Base-by-base conservation (phyloP, 2,329 filamentous ascomycete species). In the Trichoderma semiorbis region DNA sequence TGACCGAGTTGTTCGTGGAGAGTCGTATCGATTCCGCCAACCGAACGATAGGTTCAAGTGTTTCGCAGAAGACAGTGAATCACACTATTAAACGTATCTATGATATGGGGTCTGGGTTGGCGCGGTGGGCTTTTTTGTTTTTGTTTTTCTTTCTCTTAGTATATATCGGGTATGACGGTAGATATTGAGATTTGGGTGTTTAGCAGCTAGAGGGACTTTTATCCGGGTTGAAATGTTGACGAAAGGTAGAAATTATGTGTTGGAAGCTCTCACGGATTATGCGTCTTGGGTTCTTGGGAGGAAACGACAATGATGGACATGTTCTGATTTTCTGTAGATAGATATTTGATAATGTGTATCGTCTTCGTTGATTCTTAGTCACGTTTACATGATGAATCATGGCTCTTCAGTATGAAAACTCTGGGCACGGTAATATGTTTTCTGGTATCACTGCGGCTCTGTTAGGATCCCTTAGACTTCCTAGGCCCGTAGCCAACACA, bases 1-100 rank as follows among this genome's bases (percentile, higher is more conserved):
- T 1, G 87, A 89, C 74, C 82, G 86, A 11, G 86, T 89, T 1
- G 68, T 76, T 12, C 72, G 72, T 14, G 72, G 72, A 7, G 68
- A 73, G 69, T 58, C 68, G n/a, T 71, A 73, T 64, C 63, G 14
- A 39, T 73, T 73, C 16, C 36, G 39, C 18, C 68, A 60, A n/a
- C 72, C 72, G 1, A 34, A 67, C 43, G 72, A 73, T 50, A 24
- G 69, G 3, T 73, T 73, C 32, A 64, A 34, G 14, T 30, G 32
- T 16, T 67, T 71, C 4, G 50, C 65, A 5, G 68, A 62, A 43
- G 28, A 47, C 4, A 18, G 7, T 11, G n/a, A 47, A 28, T 74
- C 83, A 84, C 2, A 85, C 83, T 24, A 24, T 50, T 50, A 50
- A 50, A 50, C 3, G 43, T 75, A 78, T 85, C 84, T 30, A 79